These are phyloP conservation scores for Psilocybe subaeruginosa DNA, from an alignment of 768 basidiomycete genomes.

Conservation along the genomic window DNA sequence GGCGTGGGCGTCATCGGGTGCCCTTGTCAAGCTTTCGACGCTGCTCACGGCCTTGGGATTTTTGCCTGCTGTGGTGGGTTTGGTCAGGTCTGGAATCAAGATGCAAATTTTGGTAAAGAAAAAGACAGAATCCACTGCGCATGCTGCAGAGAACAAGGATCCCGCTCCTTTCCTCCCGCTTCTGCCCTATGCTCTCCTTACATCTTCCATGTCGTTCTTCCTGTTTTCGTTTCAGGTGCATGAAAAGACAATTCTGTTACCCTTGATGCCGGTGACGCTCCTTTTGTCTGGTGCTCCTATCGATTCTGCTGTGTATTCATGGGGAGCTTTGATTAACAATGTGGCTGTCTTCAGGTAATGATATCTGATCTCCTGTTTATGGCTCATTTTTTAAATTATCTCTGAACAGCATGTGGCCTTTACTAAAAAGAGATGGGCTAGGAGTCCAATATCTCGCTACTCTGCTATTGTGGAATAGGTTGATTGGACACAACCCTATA, in stretches of 20 bases:
- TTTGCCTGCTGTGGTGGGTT: constrained; percentile 55
- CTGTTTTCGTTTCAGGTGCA: constrained; percentile 97
- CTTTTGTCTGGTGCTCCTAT: constrained; percentile 61
- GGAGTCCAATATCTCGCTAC: constrained; percentile 73
- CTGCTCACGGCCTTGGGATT: constrained; percentile 73
- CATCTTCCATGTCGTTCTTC: constrained; percentile 90
- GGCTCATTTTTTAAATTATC: not conserved
- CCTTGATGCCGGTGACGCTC: constrained; percentile 83
- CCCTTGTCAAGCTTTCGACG: constrained; percentile 69
- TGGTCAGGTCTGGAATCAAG: constrained; percentile 37
- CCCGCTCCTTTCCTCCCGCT: constrained; percentile 62
- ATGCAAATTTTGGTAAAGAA: constrained; percentile 13
- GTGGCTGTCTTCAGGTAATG: constrained; percentile 86
- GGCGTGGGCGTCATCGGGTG: constrained; percentile 43
- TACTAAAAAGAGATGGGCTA: constrained; percentile 79
- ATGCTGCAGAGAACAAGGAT: constrained; percentile 13
- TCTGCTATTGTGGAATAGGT: constrained; percentile 77
- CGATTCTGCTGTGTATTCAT: constrained; percentile 64
- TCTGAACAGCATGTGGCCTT: constrained; percentile 83
- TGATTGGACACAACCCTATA: constrained; percentile 79
- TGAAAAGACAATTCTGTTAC: constrained; percentile 89
- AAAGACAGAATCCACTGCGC: not conserved
- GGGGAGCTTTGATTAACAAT: constrained; percentile 79
- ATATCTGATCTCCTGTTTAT: not conserved
- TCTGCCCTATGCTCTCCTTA: constrained; percentile 80